These are phyloP conservation scores for Metarhizium robertsii DNA, from an alignment of 2,329 filamentous ascomycete species.

Conservation along the genomic window DNA sequence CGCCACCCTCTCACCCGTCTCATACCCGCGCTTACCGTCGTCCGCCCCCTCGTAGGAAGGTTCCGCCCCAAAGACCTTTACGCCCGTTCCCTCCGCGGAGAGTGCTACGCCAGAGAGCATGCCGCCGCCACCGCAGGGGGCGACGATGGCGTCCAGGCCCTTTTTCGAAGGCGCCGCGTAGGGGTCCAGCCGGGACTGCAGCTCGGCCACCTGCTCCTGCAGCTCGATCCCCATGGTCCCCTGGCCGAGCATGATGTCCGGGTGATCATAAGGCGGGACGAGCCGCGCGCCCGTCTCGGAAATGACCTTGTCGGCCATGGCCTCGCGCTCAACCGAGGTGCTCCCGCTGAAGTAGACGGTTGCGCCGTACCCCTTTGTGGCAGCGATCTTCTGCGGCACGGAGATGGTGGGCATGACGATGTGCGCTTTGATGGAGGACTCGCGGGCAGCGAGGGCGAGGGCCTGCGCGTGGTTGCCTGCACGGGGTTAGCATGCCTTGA, in stretches of 20 bases:
- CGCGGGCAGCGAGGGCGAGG: constrained; percentile 71
- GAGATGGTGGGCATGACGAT: constrained; percentile 91
- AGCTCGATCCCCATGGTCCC: constrained; percentile 84
- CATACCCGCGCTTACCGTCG: constrained; percentile 66
- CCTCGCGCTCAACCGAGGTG: constrained; percentile 73
- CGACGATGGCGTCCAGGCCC: constrained; percentile 60
- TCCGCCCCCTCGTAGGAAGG: constrained; percentile 76
- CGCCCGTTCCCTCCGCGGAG: constrained; percentile 60
- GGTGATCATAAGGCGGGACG: constrained; percentile 87
- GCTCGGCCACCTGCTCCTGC: constrained; percentile 56
- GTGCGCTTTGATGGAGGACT: constrained; percentile 65
- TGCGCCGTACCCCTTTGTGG: constrained; percentile 69
- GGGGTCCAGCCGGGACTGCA: constrained; percentile 18
- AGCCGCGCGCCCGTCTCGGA: constrained; percentile 65
- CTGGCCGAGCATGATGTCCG: constrained; percentile 84
- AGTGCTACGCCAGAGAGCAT: constrained; percentile 78
- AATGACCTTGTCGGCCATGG: constrained; percentile 60
- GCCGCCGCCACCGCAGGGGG: constrained; percentile 81
- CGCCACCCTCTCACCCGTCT: constrained; percentile 52
- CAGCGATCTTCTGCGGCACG: constrained; percentile 77
- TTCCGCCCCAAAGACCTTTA: constrained; percentile 78
- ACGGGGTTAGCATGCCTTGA: not conserved
- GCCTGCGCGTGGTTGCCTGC: constrained; percentile 92
- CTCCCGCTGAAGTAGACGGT: constrained; percentile 73
- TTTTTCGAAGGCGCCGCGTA: constrained; percentile 3